These are phyloP conservation scores for Beta vulgaris DNA, from an alignment of 148 eudicot species.

Conservation along the genomic window DNA sequence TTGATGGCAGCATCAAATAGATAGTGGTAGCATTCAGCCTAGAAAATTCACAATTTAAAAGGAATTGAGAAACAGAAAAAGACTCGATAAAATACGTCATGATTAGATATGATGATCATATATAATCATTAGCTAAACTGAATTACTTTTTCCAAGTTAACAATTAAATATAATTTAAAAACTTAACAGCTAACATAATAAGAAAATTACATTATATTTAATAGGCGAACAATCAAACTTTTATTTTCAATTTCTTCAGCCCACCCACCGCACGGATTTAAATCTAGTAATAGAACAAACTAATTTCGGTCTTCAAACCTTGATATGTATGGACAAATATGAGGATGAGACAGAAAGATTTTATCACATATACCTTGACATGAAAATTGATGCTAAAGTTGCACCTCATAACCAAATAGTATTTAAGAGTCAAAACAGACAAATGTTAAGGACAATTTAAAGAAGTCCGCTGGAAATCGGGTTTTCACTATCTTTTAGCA, in stretches of 20 bases:
- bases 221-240: no score
- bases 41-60: conserved; percentile 21
- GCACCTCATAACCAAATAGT: neutral
- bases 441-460: neutral
- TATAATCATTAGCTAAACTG: no score
- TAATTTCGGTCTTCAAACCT: neutral
- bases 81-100: neutral
- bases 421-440: neutral
- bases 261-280: no score
- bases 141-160: no score
- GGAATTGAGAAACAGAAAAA: conserved; percentile 10
- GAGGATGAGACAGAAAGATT: neutral
- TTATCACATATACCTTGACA: neutral
- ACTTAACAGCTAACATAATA: no score
- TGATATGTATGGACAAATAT: neutral
- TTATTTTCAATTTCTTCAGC: no score
- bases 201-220: no score
- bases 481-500: neutral
- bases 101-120: no score
- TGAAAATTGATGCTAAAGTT: neutral
- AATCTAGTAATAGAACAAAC: neutral
- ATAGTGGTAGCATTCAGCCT: conserved; percentile 96
- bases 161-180: no score
- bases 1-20: conserved; percentile 93
- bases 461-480: neutral